These are phyloP conservation scores for Aspergillus fischeri DNA, from an alignment of 2,329 filamentous ascomycete genomes.

Conservation along the genomic window DNA sequence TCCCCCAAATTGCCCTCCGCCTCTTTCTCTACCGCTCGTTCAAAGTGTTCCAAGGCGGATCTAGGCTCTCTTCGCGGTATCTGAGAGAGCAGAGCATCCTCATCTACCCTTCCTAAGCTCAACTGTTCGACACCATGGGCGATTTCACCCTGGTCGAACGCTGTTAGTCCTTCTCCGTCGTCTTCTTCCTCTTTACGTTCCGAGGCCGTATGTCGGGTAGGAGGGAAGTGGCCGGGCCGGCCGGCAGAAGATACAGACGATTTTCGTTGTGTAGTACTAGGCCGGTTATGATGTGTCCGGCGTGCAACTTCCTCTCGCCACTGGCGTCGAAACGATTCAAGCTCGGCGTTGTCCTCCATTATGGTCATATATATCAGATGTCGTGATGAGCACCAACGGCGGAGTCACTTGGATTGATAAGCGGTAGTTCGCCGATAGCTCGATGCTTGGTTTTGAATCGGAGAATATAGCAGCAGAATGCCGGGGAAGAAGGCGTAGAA, in stretches of 20 bases:
- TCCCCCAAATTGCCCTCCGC: constrained; percentile 80
- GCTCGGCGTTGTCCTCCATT: constrained; percentile 59
- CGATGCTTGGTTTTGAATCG: background rate
- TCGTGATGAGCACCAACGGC: constrained; percentile 19
- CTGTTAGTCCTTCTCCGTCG: constrained; percentile 21
- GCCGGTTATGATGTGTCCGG: constrained; percentile 32
- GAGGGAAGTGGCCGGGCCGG: constrained; percentile 30
- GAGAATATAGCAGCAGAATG: background rate
- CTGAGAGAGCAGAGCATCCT: constrained; percentile 36
- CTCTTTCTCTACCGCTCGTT: constrained; percentile 86
- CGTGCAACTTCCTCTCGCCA: constrained; percentile 77
- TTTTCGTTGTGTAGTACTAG: constrained; percentile 11
- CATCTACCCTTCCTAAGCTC: constrained; percentile 31
- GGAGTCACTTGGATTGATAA: constrained; percentile 18
- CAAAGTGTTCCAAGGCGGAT: constrained; percentile 88
- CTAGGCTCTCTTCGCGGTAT: constrained; percentile 49
- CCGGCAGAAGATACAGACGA: constrained; percentile 15
- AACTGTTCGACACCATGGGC: constrained; percentile 34
- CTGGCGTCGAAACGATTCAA: constrained; percentile 79
- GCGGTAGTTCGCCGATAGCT: constrained; percentile 7
- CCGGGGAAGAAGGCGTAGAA: background rate
- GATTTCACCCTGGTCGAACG: constrained; percentile 28
- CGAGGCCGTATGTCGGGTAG: constrained; percentile 36
- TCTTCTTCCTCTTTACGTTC: constrained; percentile 38
- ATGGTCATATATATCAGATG: constrained; percentile 10